These are phyloP conservation scores for Sclerotinia sclerotiorum DNA, from an alignment of 2,329 filamentous ascomycete genomes.

Conservation along the genomic window DNA sequence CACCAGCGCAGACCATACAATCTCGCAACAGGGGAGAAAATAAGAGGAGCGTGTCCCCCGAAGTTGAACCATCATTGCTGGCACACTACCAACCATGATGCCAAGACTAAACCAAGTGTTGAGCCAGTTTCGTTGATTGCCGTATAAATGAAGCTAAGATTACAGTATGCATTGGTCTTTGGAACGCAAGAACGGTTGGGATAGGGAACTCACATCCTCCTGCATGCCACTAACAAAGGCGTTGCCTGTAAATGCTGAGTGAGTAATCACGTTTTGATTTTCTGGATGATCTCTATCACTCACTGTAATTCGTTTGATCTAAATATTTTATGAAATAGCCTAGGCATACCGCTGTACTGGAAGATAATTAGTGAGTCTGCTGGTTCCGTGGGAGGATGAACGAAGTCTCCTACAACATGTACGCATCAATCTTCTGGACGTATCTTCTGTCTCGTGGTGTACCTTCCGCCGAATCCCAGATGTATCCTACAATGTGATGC, in stretches of 20 bases:
- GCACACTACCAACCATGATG: slow-evolving; percentile 26
- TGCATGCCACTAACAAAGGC: slow-evolving; percentile 38
- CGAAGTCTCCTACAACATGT: slow-evolving; percentile 4
- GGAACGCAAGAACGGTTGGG: too few species aligned
- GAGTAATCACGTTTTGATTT: too few species aligned
- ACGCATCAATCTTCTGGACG: slow-evolving; percentile 12
- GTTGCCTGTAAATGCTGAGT: slow-evolving; percentile 14
- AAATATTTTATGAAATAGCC: slow-evolving; percentile 48
- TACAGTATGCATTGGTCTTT: neutral
- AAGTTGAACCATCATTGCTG: slow-evolving; percentile 25
- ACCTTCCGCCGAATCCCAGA: slow-evolving; percentile 13
- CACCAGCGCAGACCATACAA: slow-evolving; percentile 5
- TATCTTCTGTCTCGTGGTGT: slow-evolving; percentile 13
- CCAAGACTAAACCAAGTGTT: slow-evolving; percentile 52
- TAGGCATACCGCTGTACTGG: neutral
- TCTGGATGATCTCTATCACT: too few species aligned
- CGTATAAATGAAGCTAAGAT: slow-evolving; percentile 45
- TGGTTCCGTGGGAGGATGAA: too few species aligned
- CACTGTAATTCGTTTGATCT: slow-evolving; percentile 39
- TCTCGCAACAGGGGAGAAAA: slow-evolving; percentile 20
- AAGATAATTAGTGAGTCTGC: neutral
- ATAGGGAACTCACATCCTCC: slow-evolving; percentile 39
- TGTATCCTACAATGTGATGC: neutral
- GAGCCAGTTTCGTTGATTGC: slow-evolving; percentile 54
- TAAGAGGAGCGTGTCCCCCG: slow-evolving; percentile 31